These are phyloP conservation scores for Theobroma cacao DNA, from an alignment of 345 rosid species.

Conservation along the genomic window DNA sequence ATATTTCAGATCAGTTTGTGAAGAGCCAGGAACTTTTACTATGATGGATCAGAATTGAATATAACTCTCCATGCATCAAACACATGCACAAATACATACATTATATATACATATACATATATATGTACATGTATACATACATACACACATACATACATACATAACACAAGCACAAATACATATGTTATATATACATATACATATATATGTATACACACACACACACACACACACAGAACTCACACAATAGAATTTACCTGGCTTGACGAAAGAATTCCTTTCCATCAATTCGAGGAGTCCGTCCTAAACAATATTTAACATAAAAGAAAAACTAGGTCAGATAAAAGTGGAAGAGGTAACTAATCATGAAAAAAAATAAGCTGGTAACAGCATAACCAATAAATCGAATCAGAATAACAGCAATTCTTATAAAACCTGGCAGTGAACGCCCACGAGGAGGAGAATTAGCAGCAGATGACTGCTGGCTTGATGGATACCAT, in stretches of 20 bases:
- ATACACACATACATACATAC: too few relatives aligned
- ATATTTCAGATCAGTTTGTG: conserved; percentile 6
- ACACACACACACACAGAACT: background rate
- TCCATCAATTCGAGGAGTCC: conserved; percentile 77
- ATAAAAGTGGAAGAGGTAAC: background rate
- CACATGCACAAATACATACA: background rate
- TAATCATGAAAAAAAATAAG: background rate
- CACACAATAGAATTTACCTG: conserved; percentile 42
- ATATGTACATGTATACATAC: too few relatives aligned
- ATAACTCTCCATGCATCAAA: background rate
- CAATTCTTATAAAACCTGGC: conserved; percentile 50
- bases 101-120: too few relatives aligned
- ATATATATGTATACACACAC: too few relatives aligned
- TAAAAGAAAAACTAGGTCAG: conserved; percentile 3
- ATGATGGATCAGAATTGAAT: background rate
- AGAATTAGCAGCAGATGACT: conserved; percentile 86
- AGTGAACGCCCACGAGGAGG: conserved; percentile 72
- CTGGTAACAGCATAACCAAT: background rate
- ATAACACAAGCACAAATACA: too few relatives aligned
- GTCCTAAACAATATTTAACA: conserved; percentile 34
- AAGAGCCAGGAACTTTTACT: background rate
- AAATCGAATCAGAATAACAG: background rate
- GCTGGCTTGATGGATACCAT: conserved; percentile 92
- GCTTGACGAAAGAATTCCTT: conserved; percentile 98
- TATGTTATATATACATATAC: too few relatives aligned